Evolutionary conservation across 2,329 filamentous ascomycete genomes (phyloP).

Genomic region (Fusarium nelsonii): DNA sequence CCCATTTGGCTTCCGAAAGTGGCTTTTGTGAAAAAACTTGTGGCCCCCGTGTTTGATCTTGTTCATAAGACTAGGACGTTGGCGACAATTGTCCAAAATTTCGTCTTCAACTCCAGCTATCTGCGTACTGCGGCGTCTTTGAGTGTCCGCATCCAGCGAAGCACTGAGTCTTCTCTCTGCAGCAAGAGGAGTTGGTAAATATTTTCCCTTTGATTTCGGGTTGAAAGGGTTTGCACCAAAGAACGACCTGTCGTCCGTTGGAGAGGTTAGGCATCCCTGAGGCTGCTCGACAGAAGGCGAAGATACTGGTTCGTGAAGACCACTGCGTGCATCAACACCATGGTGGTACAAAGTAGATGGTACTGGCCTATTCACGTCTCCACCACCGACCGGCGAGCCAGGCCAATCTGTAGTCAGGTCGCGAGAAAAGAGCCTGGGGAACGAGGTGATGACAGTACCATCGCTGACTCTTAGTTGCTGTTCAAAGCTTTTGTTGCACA

Average conservation of each 20-base stretch:
- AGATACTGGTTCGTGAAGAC: constrained; percentile 17
- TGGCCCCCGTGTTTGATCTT: constrained; percentile 49
- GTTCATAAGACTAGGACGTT: constrained; percentile 47
- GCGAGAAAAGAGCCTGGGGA: constrained; percentile 51
- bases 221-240: constrained; percentile 47
- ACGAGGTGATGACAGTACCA: constrained; percentile 51
- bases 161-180: constrained; percentile 39
- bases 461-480: constrained; percentile 33
- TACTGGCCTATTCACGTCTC: constrained; percentile 19
- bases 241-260: constrained; percentile 29
- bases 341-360: constrained; percentile 45
- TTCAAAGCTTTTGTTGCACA: constrained; percentile 34
- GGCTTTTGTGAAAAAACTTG: constrained; percentile 41
- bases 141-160: constrained; percentile 44
- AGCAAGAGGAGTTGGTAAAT: constrained; percentile 2
- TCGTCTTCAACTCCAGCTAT: constrained; percentile 16
- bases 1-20: constrained; percentile 33
- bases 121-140: constrained; percentile 47
- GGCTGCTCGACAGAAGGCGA: constrained; percentile 25
- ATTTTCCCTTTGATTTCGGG: neutral
- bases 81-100: constrained; percentile 15
- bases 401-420: constrained; percentile 52
- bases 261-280: neutral
- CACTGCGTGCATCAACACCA: constrained; percentile 51
- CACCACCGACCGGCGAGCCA: constrained; percentile 40